Percentiles rank a stretch among this genome's conserved stretches.
These are phyloP conservation scores for Cryptosporidium viatorum DNA, from an alignment of 169 alveolate genomes.

Conservation along the genomic window DNA sequence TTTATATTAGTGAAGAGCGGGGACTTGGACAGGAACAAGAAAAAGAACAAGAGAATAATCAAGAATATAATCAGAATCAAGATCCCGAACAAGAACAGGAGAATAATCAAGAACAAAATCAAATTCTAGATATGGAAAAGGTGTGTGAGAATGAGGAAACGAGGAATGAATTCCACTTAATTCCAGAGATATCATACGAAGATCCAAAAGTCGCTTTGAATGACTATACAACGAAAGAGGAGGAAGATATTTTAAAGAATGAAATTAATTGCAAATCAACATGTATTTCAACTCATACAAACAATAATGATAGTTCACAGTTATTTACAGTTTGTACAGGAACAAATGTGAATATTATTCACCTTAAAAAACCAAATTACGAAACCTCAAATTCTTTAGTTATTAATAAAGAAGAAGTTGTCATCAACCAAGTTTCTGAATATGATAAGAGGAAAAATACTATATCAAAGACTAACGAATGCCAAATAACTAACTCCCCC, in stretches of 20 bases:
- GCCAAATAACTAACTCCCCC: background rate
- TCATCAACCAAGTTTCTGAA: background rate
- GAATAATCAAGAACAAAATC: too few relatives aligned
- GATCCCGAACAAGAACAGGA: background rate
- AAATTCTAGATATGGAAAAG: background rate
- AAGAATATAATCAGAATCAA: background rate
- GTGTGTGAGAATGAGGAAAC: background rate
- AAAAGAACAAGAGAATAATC: background rate
- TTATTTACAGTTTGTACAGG: constrained; percentile 14
- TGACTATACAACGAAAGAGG: background rate
- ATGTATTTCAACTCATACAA: background rate
- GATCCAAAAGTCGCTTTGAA: background rate
- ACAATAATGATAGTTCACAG: background rate
- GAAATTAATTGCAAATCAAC: background rate
- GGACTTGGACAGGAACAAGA: background rate
- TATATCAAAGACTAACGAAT: background rate
- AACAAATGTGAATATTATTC: constrained; percentile 24
- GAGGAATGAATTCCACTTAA: background rate
- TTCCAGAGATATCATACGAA: background rate
- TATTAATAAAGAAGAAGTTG: background rate
- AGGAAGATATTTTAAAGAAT: too few relatives aligned
- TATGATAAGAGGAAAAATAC: background rate
- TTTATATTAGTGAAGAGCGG: background rate
- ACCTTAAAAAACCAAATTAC: background rate
- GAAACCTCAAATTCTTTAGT: background rate